Base-by-base conservation (phyloP, 768 basidiomycete species). In the Naganishia vaughanmartiniae region DNA sequence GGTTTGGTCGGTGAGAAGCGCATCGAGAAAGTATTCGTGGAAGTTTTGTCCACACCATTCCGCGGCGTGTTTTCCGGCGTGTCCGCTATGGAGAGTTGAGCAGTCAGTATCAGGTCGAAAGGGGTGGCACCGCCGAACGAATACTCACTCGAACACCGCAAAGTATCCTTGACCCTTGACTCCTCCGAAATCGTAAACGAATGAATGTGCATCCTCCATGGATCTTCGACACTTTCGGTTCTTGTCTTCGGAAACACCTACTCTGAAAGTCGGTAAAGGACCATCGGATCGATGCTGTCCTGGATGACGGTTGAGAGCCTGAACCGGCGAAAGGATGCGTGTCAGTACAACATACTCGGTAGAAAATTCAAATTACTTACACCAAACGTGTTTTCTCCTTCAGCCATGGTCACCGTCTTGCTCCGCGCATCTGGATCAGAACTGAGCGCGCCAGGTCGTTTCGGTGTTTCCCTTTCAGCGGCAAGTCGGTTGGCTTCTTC, bases 21-120 rank as follows among this genome's bases (percentile, higher is more conserved):
- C 84, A 21, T 88, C 83, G 45, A 94, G 85, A 60, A 95, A 85
- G 78, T 86, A 86, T 87, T 93, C 88, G 78, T 98, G 93, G 82
- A 99, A 99, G 80, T 98, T 89, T 75, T 86, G 85, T 53, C 96
- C 96, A 81, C 96, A 98, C 94, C 95, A 98, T 81, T 99, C 96
- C 31, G 96, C 96, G 39, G 95, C 94, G 76, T 97, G 92, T 80
- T 95, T 98, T 21, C 96, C 96, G 0, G 96, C 96, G 80, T 99
- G 96, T 2, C 96, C 96, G 76, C 80, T 81, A 34, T 33, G 24
- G 36, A 24, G 12, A 31, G 17, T 34, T 12, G 26, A 17, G 5
- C 14, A 54, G 5, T n/a, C n/a, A 36, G 33, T 31, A 24, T 39
- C 54, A 24, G 56, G 39, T 14, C 31, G 1, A 28, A 10, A 45